Evolutionary conservation across 1,139 yeast species (phyloP).

Genomic region (Arxiozyma heterogenica): DNA sequence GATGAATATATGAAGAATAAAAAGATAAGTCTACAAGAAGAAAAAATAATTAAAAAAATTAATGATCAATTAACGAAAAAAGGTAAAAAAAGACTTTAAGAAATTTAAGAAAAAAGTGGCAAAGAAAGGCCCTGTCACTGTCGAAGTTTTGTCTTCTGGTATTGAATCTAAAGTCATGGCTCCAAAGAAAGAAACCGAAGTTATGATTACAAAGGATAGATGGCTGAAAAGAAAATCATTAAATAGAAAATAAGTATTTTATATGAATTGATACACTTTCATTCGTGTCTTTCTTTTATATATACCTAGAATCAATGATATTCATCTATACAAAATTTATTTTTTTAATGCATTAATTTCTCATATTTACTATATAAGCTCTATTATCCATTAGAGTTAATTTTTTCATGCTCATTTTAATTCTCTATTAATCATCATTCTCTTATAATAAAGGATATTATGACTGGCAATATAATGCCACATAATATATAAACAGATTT

Average conservation of each 20-base stretch:
- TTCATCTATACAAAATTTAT: background rate
- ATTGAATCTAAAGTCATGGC: slow-evolving; percentile 17
- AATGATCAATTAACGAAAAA: slow-evolving; percentile 31
- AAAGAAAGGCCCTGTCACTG: slow-evolving; percentile 51
- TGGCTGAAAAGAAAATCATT: slow-evolving; percentile 56
- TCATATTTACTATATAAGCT: background rate
- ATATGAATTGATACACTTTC: background rate
- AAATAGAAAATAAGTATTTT: slow-evolving; percentile 16
- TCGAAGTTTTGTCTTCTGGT: slow-evolving; percentile 23
- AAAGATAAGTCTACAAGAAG: background rate
- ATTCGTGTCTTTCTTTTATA: background rate
- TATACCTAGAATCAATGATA: background rate
- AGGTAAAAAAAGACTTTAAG: slow-evolving; percentile 38
- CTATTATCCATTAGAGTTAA: background rate
- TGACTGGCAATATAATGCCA: slow-evolving; percentile 24
- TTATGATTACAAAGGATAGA: slow-evolving; percentile 40
- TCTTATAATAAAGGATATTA: slow-evolving; percentile 23
- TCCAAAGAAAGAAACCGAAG: slow-evolving; percentile 40
- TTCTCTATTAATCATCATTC: slow-evolving; percentile 2
- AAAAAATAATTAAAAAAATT: slow-evolving; percentile 9
- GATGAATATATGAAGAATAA: slow-evolving; percentile 1
- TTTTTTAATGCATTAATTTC: background rate
- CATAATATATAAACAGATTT: slow-evolving; percentile 20
- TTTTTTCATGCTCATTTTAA: background rate
- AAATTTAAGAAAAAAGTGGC: slow-evolving; percentile 33